A percentile compares a stretch with the other conserved stretches of the same genome.
Evolutionary conservation across 2,329 filamentous ascomycete genomes (phyloP).

Genomic region (Cordyceps pruinosa): DNA sequence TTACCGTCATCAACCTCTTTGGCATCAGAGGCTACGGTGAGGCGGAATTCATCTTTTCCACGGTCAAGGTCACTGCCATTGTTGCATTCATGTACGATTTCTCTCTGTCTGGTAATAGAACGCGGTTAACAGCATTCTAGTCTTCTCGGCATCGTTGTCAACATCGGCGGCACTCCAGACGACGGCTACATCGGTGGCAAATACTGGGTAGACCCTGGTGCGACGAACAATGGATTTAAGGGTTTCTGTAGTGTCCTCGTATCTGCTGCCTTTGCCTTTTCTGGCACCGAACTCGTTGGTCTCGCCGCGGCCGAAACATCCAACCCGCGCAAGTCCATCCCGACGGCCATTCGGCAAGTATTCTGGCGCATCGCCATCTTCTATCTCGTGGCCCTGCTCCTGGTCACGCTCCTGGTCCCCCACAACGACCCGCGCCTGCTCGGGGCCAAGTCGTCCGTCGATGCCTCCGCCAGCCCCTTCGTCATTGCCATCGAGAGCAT

Average conservation of each 20-base stretch:
- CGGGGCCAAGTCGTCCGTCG: conserved; percentile 19
- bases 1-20: conserved; percentile 44
- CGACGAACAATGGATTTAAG: conserved; percentile 61
- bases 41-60: conserved; percentile 47
- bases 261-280: conserved; percentile 61
- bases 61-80: conserved; percentile 47
- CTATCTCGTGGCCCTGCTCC: conserved; percentile 39
- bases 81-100: conserved; percentile 45
- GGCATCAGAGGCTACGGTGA: conserved; percentile 42
- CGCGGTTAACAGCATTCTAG: not conserved
- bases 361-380: conserved; percentile 43
- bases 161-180: conserved; percentile 46
- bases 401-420: conserved; percentile 36
- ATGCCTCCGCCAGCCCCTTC: conserved; percentile 38
- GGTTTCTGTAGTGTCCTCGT: conserved; percentile 62
- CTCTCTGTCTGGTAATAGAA: too few relatives aligned
- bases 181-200: conserved; percentile 35
- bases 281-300: conserved; percentile 60
- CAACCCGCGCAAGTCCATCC: conserved; percentile 62
- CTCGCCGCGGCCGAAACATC: conserved; percentile 59
- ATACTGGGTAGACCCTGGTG: conserved; percentile 35
- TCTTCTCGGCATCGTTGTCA: conserved; percentile 46
- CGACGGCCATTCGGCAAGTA: conserved; percentile 69
- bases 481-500: conserved; percentile 42
- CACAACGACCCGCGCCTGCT: conserved; percentile 35